A percentile compares a stretch with the other conserved stretches of the same genome.
Evolutionary conservation across 2,329 filamentous ascomycete genomes (phyloP).

Genomic region (Ophiostoma perfectum): DNA sequence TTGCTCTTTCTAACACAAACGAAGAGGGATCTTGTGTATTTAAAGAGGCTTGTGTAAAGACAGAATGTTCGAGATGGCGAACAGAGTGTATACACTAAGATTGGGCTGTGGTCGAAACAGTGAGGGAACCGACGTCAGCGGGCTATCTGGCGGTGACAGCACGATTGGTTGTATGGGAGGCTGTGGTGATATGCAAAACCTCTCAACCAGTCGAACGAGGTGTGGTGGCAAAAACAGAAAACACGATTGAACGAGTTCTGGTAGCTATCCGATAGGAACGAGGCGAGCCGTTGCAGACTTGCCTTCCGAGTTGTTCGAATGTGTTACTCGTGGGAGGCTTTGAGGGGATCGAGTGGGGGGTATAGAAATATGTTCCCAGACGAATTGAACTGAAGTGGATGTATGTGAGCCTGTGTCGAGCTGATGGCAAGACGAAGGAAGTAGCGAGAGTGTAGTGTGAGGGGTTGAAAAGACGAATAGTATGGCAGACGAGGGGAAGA

Average conservation of each 20-base stretch:
- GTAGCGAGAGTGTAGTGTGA: not conserved
- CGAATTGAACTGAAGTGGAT: too few species aligned
- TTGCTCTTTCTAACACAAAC: not conserved
- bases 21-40: not conserved
- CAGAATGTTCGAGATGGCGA: not conserved
- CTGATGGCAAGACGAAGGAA: not conserved
- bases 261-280: not conserved
- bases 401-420: not conserved
- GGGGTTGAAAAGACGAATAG: not conserved
- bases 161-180: not conserved
- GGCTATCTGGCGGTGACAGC: slow-evolving; percentile 13
- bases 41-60: not conserved
- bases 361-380: too few species aligned
- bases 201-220: slow-evolving; percentile 14
- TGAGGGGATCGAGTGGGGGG: too few species aligned
- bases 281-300: not conserved
- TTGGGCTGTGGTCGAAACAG: not conserved
- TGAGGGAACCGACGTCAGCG: slow-evolving; percentile 7
- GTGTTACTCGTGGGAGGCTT: too few species aligned
- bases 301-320: too few species aligned
- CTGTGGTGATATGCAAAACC: slow-evolving; percentile 12
- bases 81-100: not conserved
- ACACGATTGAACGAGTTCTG: not conserved
- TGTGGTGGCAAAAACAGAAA: slow-evolving; percentile 19
- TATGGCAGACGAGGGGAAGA: not conserved